Base-by-base conservation (phyloP, 1,284 basidiomycete genomes). In the Sutorius eximius region DNA sequence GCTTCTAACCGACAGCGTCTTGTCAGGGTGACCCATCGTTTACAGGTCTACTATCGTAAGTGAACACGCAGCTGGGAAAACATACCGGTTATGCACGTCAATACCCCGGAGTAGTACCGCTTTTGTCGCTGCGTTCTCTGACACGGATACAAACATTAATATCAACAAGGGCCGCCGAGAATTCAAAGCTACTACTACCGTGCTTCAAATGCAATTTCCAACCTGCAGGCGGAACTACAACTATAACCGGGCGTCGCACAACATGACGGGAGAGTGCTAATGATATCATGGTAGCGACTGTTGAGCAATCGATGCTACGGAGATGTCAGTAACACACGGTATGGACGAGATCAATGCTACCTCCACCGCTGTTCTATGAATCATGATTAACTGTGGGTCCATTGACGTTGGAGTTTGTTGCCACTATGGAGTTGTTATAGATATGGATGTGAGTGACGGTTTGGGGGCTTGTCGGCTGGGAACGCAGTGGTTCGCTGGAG, bases 401-500 rank as follows among this genome's bases (percentile, higher is more conserved):
- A 10, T 0, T n/a, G n/a, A 51, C 2, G 3, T n/a, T 37, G 9
- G 61, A 63, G 12, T 41, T 48, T 12, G 56, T 4, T 1, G 45
- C 8, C 13, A 61, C 30, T 32, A 63, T 32, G 6, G 59, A 51
- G 32, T 61, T 34, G 4, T 48, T 36, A 36, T 41, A 20, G 29
- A 58, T 29, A 15, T 45, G 18, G 6, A 58, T 36, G 5, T 38
- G 18, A 32, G 24, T 47, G 44, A 52, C 32, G 10, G 37, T 1
- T 18, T 36, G 22, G 13, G 51, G 32, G 29, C 51, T 52, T 7
- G 55, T 59, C 5, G 51, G 51, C 20, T 10, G 38, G 12, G 55
- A 45, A 2, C 0, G n/a, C 10, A 27, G 56, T 11, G 11, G 45
- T 20, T 57, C 29, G 3, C 24, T 38, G 27, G 32, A 41, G 15